Conservation (phyloP, 2,329 filamentous ascomycete genomes). For the Fusarium guadeloupense region DNA sequence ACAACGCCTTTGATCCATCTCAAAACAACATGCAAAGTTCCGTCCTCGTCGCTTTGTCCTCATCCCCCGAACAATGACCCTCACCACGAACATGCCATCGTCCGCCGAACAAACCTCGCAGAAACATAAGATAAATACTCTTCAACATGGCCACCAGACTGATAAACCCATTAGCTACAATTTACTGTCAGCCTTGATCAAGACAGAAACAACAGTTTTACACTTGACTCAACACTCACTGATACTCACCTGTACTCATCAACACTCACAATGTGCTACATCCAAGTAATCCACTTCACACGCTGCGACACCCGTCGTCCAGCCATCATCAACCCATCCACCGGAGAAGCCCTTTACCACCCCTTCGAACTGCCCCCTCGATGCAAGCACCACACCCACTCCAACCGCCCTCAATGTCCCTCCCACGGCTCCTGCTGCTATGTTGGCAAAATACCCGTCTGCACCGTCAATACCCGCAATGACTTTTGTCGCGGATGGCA, state of each 20-base stretch:
- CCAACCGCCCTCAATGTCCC: not conserved
- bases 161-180: not conserved
- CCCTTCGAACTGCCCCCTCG: slow-evolving; percentile 11
- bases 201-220: not conserved
- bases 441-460: not conserved
- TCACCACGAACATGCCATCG: not conserved
- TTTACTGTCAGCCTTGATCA: not conserved
- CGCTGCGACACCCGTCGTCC: slow-evolving; percentile 25
- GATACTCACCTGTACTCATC: not conserved
- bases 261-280: slow-evolving; percentile 19
- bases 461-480: not conserved
- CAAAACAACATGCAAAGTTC: not conserved
- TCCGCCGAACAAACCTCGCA: not conserved
- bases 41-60: slow-evolving; percentile 4
- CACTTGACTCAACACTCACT: not conserved
- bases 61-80: not conserved
- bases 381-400: slow-evolving; percentile 1
- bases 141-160: not conserved
- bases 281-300: slow-evolving; percentile 16
- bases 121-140: slow-evolving; percentile 1
- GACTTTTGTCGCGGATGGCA: slow-evolving; percentile 10
- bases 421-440: slow-evolving; percentile 17
- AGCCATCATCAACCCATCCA: slow-evolving; percentile 7
- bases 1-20: slow-evolving; percentile 1
- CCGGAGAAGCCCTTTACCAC: slow-evolving; percentile 7